Evolutionary conservation across 305 asterid species (phyloP), one percentile per base, ranked within the genome.

Genomic region (Rubia peregrina): DNA sequence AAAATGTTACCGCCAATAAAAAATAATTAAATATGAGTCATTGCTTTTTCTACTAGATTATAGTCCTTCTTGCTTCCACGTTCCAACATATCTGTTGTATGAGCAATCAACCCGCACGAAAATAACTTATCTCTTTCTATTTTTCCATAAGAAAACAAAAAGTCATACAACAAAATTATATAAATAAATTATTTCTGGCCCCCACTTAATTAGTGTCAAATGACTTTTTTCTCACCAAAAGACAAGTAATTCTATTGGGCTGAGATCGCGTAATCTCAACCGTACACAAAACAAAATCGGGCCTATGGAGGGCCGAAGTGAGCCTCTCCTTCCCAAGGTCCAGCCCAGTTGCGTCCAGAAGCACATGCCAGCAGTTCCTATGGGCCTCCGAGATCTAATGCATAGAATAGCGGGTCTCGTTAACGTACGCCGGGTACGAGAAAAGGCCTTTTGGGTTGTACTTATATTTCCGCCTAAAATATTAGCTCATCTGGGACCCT

Each of bases 361-460:
- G 84, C 56, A 91, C 93, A 60, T 86, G 92, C 95, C 95, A 89
- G 19, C 80, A 77, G 71, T 89, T 91, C 59, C 97, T 69, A 61
- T 86, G 96, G 13, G 91, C 95, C 59, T 89, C 95, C 0, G 97
- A 91, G 60, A 91, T 88, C 97, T 95, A 89, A 65, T 89, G 97
- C 96, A 91, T 84, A 4, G 93, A 86, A 9, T 88, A 82, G 0
- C 90, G 85, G 1, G 69, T 77, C 0, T 86, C 92, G 8, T 77
- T 77, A 0, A 79, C 77, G 13, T 55, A 73, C 9, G 88, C 88
- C 0, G 92, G 85, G 68, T 91, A 91, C 0, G 91, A 88, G 21
- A 91, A 91, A 7, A 91, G 79, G 4, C 97, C 97, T 74, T 91
- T 89, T 0, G 96, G 93, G 17, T 44, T 78, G 41, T 86, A 81